Conservation (phyloP, 257 asterid species). For the Solanum sejunctum region DNA sequence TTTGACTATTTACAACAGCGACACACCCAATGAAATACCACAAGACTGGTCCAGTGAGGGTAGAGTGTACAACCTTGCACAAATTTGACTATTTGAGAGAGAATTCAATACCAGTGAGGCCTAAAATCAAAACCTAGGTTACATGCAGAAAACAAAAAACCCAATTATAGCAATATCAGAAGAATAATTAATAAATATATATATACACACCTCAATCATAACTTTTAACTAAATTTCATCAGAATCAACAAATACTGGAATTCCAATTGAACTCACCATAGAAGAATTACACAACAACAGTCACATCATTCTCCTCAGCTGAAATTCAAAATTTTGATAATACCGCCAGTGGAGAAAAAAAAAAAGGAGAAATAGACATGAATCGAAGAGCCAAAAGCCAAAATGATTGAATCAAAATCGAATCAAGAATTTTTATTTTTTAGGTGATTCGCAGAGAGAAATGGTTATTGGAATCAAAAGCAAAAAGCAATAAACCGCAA, state of each 20-base stretch:
- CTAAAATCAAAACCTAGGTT: neutral
- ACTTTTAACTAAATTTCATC: neutral
- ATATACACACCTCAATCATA: neutral
- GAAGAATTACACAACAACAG: neutral
- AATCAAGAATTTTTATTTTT: neutral
- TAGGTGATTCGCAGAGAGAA: neutral
- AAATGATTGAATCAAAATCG: neutral
- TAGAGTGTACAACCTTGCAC: neutral
- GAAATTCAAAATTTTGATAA: neutral
- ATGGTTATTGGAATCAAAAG: neutral
- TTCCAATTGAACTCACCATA: constrained; percentile 17
- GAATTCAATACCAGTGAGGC: neutral
- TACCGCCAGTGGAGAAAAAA: neutral
- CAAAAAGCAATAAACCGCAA: neutral
- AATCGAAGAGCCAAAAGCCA: neutral
- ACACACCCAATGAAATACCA: neutral
- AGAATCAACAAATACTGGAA: neutral
- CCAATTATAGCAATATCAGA: constrained; percentile 2
- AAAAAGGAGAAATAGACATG: neutral
- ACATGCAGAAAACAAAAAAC: neutral
- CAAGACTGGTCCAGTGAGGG: too few relatives aligned
- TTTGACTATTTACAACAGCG: neutral
- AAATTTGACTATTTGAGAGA: neutral
- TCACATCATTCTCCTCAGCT: neutral
- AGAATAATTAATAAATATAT: neutral